Conservation (phyloP, 306 rosid species). For the Rosa persica region DNA sequence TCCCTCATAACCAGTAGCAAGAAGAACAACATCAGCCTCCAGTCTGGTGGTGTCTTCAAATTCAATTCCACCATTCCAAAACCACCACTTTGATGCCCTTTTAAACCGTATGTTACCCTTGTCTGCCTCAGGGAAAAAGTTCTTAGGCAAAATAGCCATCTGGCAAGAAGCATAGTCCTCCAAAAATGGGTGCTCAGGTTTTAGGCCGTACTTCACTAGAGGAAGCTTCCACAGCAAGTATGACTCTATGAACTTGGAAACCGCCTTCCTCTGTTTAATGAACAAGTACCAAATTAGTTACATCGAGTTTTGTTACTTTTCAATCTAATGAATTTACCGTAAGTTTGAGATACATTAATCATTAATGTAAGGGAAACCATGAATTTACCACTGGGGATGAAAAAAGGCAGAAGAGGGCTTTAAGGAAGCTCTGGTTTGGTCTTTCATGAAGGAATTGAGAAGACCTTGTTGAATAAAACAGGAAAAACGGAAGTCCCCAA, state of each 20-base stretch:
- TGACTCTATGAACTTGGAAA: conserved; percentile 66
- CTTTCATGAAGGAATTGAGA: conserved; percentile 61
- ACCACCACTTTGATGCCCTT: conserved; percentile 53
- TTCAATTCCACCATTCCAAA: conserved; percentile 51
- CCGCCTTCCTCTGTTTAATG: conserved; percentile 38
- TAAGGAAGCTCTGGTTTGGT: conserved; percentile 47
- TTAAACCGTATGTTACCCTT: conserved; percentile 51
- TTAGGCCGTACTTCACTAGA: conserved; percentile 51
- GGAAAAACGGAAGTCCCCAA: conserved; percentile 67
- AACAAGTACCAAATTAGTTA: background rate
- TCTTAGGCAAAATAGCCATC: conserved; percentile 68
- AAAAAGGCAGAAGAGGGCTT: conserved; percentile 43
- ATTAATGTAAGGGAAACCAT: background rate
- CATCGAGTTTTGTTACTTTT: background rate
- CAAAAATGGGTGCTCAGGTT: conserved; percentile 60
- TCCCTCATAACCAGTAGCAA: conserved; percentile 60
- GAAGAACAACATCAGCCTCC: conserved; percentile 59
- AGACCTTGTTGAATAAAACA: conserved; percentile 60
- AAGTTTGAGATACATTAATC: background rate
- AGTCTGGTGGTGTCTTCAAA: conserved; percentile 53
- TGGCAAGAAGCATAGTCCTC: conserved; percentile 73
- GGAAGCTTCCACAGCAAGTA: conserved; percentile 63
- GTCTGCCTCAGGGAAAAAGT: conserved; percentile 55
- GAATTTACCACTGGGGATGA: conserved; percentile 49
- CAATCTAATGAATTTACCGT: background rate